Evolutionary conservation across 1,284 basidiomycete species (phyloP).

Genomic region (Trichosporon sp.): DNA sequence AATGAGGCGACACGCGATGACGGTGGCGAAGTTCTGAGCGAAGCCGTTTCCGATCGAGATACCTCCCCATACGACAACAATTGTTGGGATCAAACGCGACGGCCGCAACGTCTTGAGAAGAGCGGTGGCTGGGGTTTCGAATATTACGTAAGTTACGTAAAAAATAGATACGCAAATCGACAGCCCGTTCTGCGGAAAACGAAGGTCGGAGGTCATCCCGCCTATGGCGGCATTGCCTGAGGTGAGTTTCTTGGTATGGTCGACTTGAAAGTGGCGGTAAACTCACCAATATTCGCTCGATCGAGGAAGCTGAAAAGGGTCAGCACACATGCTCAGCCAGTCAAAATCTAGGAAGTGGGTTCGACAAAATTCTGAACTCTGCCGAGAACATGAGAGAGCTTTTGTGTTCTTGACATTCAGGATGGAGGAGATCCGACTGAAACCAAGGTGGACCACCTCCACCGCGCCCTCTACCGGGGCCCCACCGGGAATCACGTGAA

Average conservation of each 20-base stretch:
- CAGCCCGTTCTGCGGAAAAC: constrained; percentile 22
- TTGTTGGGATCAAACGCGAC: constrained; percentile 24
- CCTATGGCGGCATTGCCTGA: constrained; percentile 26
- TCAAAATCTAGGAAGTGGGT: no score
- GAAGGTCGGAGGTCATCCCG: constrained; percentile 23
- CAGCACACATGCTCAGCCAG: neutral
- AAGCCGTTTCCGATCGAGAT: constrained; percentile 37
- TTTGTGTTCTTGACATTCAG: no score
- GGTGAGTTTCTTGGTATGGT: neutral
- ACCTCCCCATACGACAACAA: constrained; percentile 34
- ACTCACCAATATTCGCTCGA: constrained; percentile 1
- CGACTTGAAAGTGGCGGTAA: no score
- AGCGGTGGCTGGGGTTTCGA: constrained; percentile 42
- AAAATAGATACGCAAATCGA: constrained; percentile 31
- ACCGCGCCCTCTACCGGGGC: no score
- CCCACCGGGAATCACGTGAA: no score
- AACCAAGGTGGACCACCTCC: no score
- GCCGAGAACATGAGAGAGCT: no score
- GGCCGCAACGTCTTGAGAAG: constrained; percentile 40
- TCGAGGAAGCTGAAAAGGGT: neutral
- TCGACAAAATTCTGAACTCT: no score
- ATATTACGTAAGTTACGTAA: constrained; percentile 42
- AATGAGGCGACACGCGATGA: constrained; percentile 36
- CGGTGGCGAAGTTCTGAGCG: constrained; percentile 32
- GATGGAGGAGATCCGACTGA: no score